Evolutionary conservation across 345 rosid species (phyloP).

Genomic region (Pistacia atlantica): DNA sequence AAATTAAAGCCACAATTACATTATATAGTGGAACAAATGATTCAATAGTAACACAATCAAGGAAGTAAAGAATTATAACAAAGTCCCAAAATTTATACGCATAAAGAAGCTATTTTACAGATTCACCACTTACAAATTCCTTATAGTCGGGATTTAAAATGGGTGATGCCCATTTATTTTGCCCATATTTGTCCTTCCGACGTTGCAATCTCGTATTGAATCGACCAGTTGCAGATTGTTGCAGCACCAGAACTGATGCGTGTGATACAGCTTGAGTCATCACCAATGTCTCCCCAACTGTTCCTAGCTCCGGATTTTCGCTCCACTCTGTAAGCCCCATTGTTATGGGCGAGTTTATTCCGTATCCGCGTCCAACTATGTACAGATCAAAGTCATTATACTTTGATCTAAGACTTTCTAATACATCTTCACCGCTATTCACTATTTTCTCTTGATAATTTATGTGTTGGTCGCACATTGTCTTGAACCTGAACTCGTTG

Average conservation of each 20-base stretch:
- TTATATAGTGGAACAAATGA: too few species aligned
- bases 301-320: conserved; percentile 39
- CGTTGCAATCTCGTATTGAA: neutral
- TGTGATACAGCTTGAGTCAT: conserved; percentile 21
- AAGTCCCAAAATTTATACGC: too few species aligned
- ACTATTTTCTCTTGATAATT: conserved; percentile 29
- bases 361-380: conserved; percentile 39
- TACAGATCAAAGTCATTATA: conserved; percentile 33
- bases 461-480: conserved; percentile 32
- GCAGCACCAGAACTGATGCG: conserved; percentile 38
- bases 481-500: conserved; percentile 39
- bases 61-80: too few species aligned
- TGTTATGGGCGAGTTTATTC: conserved; percentile 19
- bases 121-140: neutral
- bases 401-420: conserved; percentile 12
- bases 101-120: too few species aligned
- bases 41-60: too few species aligned
- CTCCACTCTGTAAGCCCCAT: conserved; percentile 35
- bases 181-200: neutral
- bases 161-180: conserved; percentile 1
- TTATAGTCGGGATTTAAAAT: conserved; percentile 16
- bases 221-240: conserved; percentile 19
- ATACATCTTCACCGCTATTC: conserved; percentile 18
- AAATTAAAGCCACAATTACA: too few species aligned
- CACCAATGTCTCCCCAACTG: conserved; percentile 33